Evolutionary conservation across 2,329 filamentous ascomycete genomes (phyloP).

Genomic region (Fusarium pseudograminearum): DNA sequence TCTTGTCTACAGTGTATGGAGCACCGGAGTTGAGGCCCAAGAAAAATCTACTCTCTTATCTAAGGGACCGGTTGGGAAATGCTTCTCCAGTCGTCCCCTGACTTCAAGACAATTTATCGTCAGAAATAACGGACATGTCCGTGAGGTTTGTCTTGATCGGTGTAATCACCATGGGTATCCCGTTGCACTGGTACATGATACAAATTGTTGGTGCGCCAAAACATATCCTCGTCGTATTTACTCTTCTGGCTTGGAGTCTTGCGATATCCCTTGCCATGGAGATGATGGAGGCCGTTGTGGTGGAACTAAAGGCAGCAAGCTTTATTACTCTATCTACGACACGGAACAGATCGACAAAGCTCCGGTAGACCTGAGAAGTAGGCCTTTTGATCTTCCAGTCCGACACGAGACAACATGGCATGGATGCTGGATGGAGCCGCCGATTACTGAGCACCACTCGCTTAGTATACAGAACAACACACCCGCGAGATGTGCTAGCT

Average conservation of each 20-base stretch:
- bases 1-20: not conserved
- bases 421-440: slow-evolving; percentile 6
- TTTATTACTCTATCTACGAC: not conserved
- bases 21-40: not conserved
- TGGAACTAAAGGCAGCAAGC: not conserved
- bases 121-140: not conserved
- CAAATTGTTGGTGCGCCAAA: slow-evolving; percentile 4
- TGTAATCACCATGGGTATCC: not conserved
- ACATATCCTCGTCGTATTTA: not conserved
- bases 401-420: not conserved
- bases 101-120: too few relatives aligned
- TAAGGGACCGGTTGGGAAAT: not conserved
- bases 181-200: not conserved
- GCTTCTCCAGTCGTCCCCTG: not conserved
- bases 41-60: accelerated
- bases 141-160: not conserved
- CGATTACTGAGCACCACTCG: not conserved
- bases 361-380: not conserved
- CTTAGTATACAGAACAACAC: not conserved
- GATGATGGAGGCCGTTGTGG: not conserved
- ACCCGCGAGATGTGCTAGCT: not conserved
- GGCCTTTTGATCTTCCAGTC: not conserved
- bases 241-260: not conserved
- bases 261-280: not conserved
- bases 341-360: not conserved